Evolutionary conservation across 2,329 filamentous ascomycete genomes (phyloP).

Genomic region (Colletotrichum salicis): DNA sequence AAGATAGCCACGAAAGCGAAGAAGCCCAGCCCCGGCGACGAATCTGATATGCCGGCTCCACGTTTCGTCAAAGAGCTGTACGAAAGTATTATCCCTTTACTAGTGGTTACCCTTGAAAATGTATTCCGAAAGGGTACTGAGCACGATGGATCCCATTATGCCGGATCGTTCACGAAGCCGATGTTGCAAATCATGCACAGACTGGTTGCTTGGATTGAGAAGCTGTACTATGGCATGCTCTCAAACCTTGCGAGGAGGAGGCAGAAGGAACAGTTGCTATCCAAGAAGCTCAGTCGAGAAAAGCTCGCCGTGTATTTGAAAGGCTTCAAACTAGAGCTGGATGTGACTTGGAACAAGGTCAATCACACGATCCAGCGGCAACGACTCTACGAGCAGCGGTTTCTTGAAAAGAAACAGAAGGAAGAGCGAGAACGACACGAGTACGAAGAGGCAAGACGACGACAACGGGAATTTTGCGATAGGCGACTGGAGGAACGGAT

Average conservation of each 20-base stretch:
- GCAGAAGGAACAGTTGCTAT: background rate
- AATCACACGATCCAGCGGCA: background rate
- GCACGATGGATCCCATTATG: background rate
- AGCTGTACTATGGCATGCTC: slow-evolving; percentile 16
- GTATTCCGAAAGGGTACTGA: slow-evolving; percentile 19
- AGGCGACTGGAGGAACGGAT: background rate
- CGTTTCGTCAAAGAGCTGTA: slow-evolving; percentile 4
- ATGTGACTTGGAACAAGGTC: background rate
- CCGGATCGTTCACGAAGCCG: slow-evolving; percentile 20
- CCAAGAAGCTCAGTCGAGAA: background rate
- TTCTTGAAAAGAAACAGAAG: background rate
- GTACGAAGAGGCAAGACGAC: slow-evolving; percentile 4
- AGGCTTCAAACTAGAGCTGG: slow-evolving; percentile 14
- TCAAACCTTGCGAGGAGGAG: background rate
- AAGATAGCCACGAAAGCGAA: background rate
- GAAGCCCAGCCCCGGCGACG: background rate
- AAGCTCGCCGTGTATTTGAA: background rate
- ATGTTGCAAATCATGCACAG: slow-evolving; percentile 29
- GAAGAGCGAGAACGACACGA: slow-evolving; percentile 1
- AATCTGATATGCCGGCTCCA: slow-evolving; percentile 5
- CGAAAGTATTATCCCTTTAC: slow-evolving; percentile 17
- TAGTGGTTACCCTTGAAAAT: slow-evolving; percentile 4
- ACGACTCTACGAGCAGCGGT: slow-evolving; percentile 1
- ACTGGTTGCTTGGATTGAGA: slow-evolving; percentile 15
- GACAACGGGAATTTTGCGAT: slow-evolving; percentile 25